These are phyloP conservation scores for Daedaleopsis sinensis DNA, from an alignment of 768 basidiomycete species.

Conservation along the genomic window DNA sequence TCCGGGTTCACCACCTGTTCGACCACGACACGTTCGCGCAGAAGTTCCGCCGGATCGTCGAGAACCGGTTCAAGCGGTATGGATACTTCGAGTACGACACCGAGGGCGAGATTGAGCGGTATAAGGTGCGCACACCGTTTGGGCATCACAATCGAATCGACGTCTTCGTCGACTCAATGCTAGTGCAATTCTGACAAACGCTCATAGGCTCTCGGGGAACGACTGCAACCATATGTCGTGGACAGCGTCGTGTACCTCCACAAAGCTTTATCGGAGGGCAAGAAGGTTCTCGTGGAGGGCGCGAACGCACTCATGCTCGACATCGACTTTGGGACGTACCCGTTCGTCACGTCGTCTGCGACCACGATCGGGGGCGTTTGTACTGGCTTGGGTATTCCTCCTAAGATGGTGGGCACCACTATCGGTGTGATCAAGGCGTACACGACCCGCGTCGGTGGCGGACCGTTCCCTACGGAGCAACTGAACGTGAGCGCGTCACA, in stretches of 20 bases:
- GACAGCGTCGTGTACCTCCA: constrained; percentile 90
- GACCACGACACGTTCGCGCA: constrained; percentile 80
- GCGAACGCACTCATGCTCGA: constrained; percentile 99
- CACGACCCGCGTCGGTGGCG: constrained; percentile 97
- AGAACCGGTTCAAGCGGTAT: constrained; percentile 97
- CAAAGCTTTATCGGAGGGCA: constrained; percentile 70
- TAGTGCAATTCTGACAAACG: not conserved
- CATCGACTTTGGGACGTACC: constrained; percentile 97
- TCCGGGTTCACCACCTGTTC: constrained; percentile 96
- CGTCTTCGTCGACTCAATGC: not conserved
- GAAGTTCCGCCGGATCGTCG: constrained; percentile 95
- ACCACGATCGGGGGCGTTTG: constrained; percentile 95
- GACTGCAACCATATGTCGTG: constrained; percentile 84
- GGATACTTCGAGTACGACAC: constrained; percentile 99
- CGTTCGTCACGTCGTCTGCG: constrained; percentile 93
- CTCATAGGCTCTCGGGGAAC: constrained; percentile 76
- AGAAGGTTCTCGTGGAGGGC: constrained; percentile 90
- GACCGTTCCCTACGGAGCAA: constrained; percentile 97
- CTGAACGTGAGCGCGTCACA: constrained; percentile 62
- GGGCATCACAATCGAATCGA: no score
- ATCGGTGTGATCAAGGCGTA: constrained; percentile 98
- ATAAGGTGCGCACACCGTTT: constrained; percentile 63
- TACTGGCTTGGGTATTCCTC: constrained; percentile 97
- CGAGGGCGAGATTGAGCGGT: constrained; percentile 91
- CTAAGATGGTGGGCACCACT: constrained; percentile 79